Percentiles rank a stretch among this genome's conserved stretches.
Evolutionary conservation across 176 grass and related monocot genomes (phyloP).

Genomic region (Hyparrhenia diplandra): DNA sequence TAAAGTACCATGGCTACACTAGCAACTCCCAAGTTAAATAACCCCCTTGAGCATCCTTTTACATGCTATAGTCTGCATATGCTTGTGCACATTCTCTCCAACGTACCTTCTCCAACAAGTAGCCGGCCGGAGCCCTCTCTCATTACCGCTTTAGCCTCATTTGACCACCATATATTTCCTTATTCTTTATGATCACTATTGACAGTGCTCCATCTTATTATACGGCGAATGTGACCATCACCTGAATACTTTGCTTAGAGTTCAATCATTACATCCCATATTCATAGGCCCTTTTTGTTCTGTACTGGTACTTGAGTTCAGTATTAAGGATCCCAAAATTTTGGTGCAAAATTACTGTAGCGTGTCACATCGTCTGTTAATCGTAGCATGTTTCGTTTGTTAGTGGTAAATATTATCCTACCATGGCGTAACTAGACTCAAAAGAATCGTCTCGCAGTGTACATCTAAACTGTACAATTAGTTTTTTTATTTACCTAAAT

Average conservation of each 20-base stretch:
- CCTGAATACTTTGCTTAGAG: neutral
- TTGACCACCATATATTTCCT: neutral
- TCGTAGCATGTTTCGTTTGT: too few species aligned
- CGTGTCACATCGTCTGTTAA: too few species aligned
- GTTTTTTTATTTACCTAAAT: too few species aligned
- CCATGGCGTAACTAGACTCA: too few species aligned
- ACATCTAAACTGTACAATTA: too few species aligned
- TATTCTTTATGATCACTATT: neutral
- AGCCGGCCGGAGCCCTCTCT: neutral
- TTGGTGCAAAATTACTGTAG: too few species aligned
- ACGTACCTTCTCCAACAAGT: neutral
- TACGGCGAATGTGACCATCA: neutral
- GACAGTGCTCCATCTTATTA: neutral
- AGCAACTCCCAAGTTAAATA: neutral
- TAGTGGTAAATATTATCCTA: too few species aligned
- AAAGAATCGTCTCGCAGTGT: too few species aligned
- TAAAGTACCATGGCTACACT: conserved; percentile 6
- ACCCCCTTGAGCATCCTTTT: neutral
- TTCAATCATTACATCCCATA: neutral
- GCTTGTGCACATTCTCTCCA: neutral
- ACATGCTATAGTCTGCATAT: neutral
- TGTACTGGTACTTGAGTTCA: neutral
- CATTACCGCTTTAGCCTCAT: neutral
- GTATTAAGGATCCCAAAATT: too few species aligned
- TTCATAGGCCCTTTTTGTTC: neutral